Base-by-base conservation (phyloP, 202 grass and related monocot genomes). In the Hordeum pubiflorum region DNA sequence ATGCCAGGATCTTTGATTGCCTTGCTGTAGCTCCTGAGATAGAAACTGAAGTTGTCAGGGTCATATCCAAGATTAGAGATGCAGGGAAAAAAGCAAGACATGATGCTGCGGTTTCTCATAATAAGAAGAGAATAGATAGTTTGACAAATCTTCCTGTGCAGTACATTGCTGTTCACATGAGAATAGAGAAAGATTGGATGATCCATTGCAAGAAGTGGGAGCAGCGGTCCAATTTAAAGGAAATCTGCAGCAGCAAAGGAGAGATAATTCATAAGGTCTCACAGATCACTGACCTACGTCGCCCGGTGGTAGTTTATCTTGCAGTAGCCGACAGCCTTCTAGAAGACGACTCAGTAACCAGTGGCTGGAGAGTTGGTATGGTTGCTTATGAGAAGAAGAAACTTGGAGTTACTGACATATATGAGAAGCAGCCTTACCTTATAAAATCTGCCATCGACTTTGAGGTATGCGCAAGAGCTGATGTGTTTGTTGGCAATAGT, bases 131-230 rank as follows among this genome's bases (percentile, higher is more conserved):
- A 24, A 68, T 27, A 75, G 77, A 86, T 86, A 39, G 64, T 7
- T 60, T 48, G 15, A 37, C 22, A 7, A 62, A 75, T 58, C 64
- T 72, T 17, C 76, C 67, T 55, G 40, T 88, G 64, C 94, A 88
- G 0, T 98, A 95, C n/a, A 79, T 98, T 78, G 95, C 95, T 69
- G 95, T 94, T 74, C 95, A 98, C 69, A 93, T 93, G 92, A 98
- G 95, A 71, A 94, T 98, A 70, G 95, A 98, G 82, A 98, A 98
- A 72, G 95, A 98, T 81, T 98, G 95, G 95, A 98, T 98, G 92
- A 98, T 98, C 61, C 95, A 98, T 88, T 98, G 95, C 83, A 98
- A 94, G 82, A 98, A 98, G 64, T 88, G 90, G 88, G 95, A 98
- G 82, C 90, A 89, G 70, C 88, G 89, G 52, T 80, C 86, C 26